Evolutionary conservation across 495 filamentous ascomycete genomes (phyloP).

Genomic region (Neurospora sp.): DNA sequence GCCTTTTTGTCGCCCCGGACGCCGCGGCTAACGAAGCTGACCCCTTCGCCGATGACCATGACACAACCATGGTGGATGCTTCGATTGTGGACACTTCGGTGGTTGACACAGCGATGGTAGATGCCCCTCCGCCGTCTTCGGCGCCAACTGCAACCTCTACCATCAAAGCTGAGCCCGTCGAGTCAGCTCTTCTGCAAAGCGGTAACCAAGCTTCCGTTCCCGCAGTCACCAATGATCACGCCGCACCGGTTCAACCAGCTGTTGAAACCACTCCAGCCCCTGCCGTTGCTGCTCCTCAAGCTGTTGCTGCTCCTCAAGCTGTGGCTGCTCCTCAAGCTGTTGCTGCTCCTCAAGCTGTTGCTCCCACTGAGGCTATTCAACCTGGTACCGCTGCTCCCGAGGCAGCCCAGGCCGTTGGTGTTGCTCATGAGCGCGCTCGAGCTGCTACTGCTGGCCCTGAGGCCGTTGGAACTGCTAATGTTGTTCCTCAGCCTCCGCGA

Average conservation of each 20-base stretch:
- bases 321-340: neutral
- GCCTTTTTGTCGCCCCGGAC: neutral
- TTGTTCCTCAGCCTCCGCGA: neutral
- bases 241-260: neutral
- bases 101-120: neutral
- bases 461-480: neutral
- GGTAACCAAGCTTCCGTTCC: neutral
- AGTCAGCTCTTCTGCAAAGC: neutral
- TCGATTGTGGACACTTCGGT: neutral
- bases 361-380: neutral
- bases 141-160: neutral
- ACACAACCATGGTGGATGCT: neutral
- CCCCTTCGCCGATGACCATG: neutral
- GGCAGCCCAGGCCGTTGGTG: neutral
- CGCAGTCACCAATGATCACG: neutral
- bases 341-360: neutral
- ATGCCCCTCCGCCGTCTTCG: neutral
- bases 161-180: neutral
- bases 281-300: neutral
- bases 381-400: neutral
- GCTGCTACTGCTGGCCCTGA: neutral
- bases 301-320: neutral
- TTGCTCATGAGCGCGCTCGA: neutral
- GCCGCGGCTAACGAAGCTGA: neutral
- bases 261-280: neutral